Percentiles rank a stretch among this genome's conserved stretches.
Conservation (phyloP, 768 basidiomycete genomes). For the Boletus pseudopeckii region DNA sequence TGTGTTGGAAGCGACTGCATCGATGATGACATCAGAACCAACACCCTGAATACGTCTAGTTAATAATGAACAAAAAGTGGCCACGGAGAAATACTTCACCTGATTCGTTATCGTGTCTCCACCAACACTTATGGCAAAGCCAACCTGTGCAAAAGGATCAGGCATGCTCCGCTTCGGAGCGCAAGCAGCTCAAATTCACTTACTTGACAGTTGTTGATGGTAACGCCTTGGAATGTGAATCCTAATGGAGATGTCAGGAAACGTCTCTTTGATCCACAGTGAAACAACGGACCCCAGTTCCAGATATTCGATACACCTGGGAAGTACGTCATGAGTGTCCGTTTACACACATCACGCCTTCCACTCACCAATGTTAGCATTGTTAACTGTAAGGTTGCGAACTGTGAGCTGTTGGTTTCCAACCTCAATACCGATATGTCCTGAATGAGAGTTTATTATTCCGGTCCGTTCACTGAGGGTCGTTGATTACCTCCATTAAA, state of each 20-base stretch:
- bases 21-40: conserved; percentile 44
- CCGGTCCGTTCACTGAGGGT: background rate
- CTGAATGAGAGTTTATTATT: conserved; percentile 1
- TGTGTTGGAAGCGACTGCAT: conserved; percentile 45
- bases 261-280: background rate
- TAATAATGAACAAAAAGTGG: background rate
- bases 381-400: conserved; percentile 55
- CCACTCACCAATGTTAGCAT: conserved; percentile 38
- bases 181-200: background rate
- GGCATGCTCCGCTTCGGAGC: background rate
- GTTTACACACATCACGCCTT: background rate
- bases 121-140: conserved; percentile 44
- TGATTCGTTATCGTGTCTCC: conserved; percentile 31
- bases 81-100: conserved; percentile 18
- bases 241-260: conserved; percentile 27
- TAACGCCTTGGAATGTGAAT: conserved; percentile 53
- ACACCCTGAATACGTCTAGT: conserved; percentile 30
- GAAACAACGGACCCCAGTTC: conserved; percentile 39
- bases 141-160: conserved; percentile 29
- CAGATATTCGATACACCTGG: conserved; percentile 32
- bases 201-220: conserved; percentile 38
- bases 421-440: conserved; percentile 60
- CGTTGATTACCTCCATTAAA: conserved; percentile 38
- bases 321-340: background rate
- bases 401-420: conserved; percentile 81